Base-by-base conservation (phyloP, 306 rosid genomes). In the Fragaria nilgerrensis region DNA sequence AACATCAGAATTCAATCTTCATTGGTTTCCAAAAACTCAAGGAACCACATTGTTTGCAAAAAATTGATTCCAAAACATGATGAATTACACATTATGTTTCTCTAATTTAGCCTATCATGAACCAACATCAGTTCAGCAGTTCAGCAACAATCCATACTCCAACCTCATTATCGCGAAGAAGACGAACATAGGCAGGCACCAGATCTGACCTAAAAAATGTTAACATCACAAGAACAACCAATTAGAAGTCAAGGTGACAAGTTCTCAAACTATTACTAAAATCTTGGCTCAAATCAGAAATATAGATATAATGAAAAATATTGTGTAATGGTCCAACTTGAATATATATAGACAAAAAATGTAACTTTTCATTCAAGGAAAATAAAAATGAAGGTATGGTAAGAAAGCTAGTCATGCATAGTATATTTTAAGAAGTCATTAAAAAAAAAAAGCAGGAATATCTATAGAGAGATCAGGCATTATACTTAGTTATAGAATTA, bases 131-230 rank as follows among this genome's bases (percentile, higher is more conserved):
- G 32, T 29, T 29, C 20, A 81, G 9, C 20, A 59, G 2, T 29
- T 29, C 99, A 83, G 98, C 98, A 72, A 97, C 98, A 81, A 96
- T 96, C 64, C 98, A 93, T 53, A 96, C 99, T 88, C 92, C 99
- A 72, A 97, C 98, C 80, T 96, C 99, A 79, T 92, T 96, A 86
- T 96, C 99, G 50, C 96, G 96, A 77, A 96, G 98, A 71, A 96
- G 79, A 74, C 98, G 91, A 65, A 95, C 99, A 83, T 96, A 96
- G 10, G 99, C 97, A 59, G 99, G 99, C 70, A 96, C 98, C 86
- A 96, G 83, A 55, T 96, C 99, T 66, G 76, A 79, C 88, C 99
- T 78, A 68, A 58, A 79, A 78, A 52, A 74, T 56, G 19, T 16
- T 34, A 37, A 48, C 61, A 80, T 20, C 70, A 69, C 47, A 17